These are phyloP conservation scores for Clitopilus hobsonii DNA, from an alignment of 768 basidiomycete genomes.

Conservation along the genomic window DNA sequence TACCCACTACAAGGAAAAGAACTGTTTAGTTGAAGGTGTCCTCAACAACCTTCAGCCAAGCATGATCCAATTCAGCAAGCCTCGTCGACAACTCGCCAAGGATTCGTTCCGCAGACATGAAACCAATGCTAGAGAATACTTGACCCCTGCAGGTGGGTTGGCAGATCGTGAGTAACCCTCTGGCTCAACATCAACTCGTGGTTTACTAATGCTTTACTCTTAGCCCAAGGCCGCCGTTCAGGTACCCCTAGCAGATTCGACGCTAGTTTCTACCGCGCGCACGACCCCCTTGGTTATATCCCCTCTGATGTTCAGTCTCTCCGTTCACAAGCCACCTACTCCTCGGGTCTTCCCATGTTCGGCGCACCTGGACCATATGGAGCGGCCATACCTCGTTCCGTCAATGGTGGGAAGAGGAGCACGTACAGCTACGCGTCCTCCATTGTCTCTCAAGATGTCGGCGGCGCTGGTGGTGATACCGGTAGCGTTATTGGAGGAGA, in stretches of 20 bases:
- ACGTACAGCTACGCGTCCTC: slow-evolving; percentile 85
- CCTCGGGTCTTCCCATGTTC: slow-evolving; percentile 88
- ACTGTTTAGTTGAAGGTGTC: slow-evolving; percentile 91
- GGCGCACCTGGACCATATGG: slow-evolving; percentile 66
- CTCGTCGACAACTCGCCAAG: slow-evolving; percentile 81
- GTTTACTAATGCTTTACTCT: slow-evolving; percentile 3
- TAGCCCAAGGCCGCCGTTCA: slow-evolving; percentile 56
- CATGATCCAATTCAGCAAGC: slow-evolving; percentile 99
- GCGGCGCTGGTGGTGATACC: slow-evolving; percentile 54
- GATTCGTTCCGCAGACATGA: slow-evolving; percentile 94
- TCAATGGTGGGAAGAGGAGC: slow-evolving; percentile 68
- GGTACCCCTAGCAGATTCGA: slow-evolving; percentile 96
- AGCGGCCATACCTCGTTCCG: slow-evolving; percentile 57
- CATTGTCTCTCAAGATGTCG: slow-evolving; percentile 88
- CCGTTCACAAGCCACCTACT: slow-evolving; percentile 94
- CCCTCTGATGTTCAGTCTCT: slow-evolving; percentile 95
- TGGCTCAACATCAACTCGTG: slow-evolving; percentile 3
- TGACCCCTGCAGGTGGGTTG: slow-evolving; percentile 37
- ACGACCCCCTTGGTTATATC: slow-evolving; percentile 91
- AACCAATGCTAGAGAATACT: slow-evolving; percentile 80
- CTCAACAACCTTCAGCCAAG: slow-evolving; percentile 94
- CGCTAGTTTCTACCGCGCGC: slow-evolving; percentile 90
- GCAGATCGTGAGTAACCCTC: slow-evolving; percentile 43
- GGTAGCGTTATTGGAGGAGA: slow-evolving; percentile 58
- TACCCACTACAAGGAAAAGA: slow-evolving; percentile 97